A percentile compares a stretch with the other conserved stretches of the same genome.
Evolutionary conservation across 2,329 filamentous ascomycete species (phyloP).

Genomic region (Alternaria alternata): DNA sequence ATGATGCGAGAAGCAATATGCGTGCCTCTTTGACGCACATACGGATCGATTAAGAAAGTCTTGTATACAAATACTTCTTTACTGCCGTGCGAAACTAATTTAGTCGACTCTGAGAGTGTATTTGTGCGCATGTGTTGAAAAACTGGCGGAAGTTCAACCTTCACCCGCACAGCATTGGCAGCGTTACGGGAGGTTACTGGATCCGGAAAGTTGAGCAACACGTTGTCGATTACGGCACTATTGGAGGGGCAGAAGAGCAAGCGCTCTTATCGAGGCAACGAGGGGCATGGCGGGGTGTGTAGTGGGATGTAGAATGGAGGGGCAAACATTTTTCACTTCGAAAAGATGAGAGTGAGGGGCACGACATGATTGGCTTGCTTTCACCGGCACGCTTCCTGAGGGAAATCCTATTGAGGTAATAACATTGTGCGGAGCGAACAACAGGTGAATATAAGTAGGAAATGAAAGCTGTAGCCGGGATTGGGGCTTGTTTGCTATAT

Average conservation of each 20-base stretch:
- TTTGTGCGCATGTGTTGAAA: neutral
- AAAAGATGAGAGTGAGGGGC: neutral
- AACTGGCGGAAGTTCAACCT: neutral
- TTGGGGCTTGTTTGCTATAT: neutral
- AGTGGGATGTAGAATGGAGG: conserved; percentile 1
- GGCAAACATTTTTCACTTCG: conserved; percentile 1
- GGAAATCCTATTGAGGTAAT: no score
- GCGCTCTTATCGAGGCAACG: neutral
- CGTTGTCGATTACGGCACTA: conserved; percentile 6
- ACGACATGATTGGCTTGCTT: neutral
- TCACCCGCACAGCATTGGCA: neutral
- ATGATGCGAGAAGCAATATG: neutral
- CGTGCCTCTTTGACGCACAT: neutral
- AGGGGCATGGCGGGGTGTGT: conserved; percentile 5
- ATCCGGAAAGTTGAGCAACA: neutral
- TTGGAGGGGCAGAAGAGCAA: neutral
- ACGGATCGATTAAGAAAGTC: neutral
- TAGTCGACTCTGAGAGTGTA: neutral
- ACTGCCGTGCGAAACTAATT: neutral
- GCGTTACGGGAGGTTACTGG: neutral
- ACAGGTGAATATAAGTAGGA: neutral
- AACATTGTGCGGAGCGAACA: neutral
- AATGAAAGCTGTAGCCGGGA: neutral
- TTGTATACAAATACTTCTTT: neutral
- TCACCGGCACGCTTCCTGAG: neutral